Evolutionary conservation across 768 basidiomycete genomes (phyloP), one percentile per base, ranked within the genome.

Genomic region (Boletus fagicola): DNA sequence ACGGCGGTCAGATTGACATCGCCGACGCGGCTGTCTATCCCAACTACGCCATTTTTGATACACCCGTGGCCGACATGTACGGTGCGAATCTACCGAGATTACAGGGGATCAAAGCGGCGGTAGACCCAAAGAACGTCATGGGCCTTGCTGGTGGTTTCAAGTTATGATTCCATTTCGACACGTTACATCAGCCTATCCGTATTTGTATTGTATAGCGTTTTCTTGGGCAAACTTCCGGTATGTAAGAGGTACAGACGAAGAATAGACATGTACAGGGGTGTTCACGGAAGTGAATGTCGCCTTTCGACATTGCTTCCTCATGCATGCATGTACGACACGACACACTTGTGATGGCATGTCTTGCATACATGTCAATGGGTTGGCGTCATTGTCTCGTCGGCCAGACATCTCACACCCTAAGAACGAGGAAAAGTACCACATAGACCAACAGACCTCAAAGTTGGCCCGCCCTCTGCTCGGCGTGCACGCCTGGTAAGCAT

Each of bases 121-220:
- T 80, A 38, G 86, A 87, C 65, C 85, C 85, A 0, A 46, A 71
- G 5, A 76, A 83, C 61, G 75, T 86, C 8, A 87, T 87, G 86
- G 79, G 77, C 8, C 76, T 85, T 12, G 75, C 85, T n/a, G 85
- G 86, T 1, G 84, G 85, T 9, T 86, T 78, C 67, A 87, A 83
- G 68, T 62, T 82, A 46, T 77, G 50, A 72, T 33, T 30, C 11
- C 1, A 26, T 35, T 40, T 38, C 7, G 16, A 26, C 11, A 11
- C 2, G 26, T 42, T n/a, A 12, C 2, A 8, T 18, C 39, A n/a
- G n/a, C n/a, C 9, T 9, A 40, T 11, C 8, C 2, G 18, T 13
- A 18, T 6, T 28, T 39, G 49, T 51, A 30, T 30, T 2, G 3
- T 44, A 42, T 6, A 1, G 8, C 28, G 10, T n/a, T 16, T 26